Base-by-base conservation (phyloP, 2,329 filamentous ascomycete species). In the Botryotinia globosa region DNA sequence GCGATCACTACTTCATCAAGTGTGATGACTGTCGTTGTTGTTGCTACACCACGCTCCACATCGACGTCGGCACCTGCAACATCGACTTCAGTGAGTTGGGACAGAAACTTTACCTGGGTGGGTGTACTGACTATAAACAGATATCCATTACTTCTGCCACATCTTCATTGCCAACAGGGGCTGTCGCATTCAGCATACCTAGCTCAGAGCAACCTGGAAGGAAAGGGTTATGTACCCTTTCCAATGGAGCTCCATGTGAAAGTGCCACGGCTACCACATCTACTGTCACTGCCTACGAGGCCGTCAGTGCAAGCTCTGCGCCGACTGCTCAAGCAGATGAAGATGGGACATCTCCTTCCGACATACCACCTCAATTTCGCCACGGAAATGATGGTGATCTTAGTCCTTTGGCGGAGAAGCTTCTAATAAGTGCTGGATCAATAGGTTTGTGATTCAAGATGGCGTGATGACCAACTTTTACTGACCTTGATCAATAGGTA, bases 381-480 rank as follows among this genome's bases (percentile, higher is more conserved):
- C 42, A 22, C 20, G 10, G 25, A 22, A 42, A 44, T 39, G 54
- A 76, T 48, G 54, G 59, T 44, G 67, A 68, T 34, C 32, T 81
- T 22, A 77, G 76, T 45, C 75, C 76, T 12, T 65, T 73, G 45
- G 75, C 76, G 6, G 75, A 80, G 72, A 75, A 78, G 45, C 70
- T 79, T 44, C 61, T 80, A 48, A 78, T 81, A 69, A 76, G 77
- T 51, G 72, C 72, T 51, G 79, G 77, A 63, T 73, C 77, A 54
- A 78, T 80, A 61, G 78, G 79, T 80, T 67, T 68, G 70, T 72
- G 34, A 5, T 59, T 39, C 32, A 44, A 12, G 25, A 20, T 44
- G 3, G 25, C 20, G n/a, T 44, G 16, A 58, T 37, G 20, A 29
- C 29, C 29, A 69, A 61, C 34, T 16, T 7, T 32, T 59, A 29